Base-by-base conservation (phyloP, 1,284 basidiomycete genomes). In the Heliocybe sulcata region DNA sequence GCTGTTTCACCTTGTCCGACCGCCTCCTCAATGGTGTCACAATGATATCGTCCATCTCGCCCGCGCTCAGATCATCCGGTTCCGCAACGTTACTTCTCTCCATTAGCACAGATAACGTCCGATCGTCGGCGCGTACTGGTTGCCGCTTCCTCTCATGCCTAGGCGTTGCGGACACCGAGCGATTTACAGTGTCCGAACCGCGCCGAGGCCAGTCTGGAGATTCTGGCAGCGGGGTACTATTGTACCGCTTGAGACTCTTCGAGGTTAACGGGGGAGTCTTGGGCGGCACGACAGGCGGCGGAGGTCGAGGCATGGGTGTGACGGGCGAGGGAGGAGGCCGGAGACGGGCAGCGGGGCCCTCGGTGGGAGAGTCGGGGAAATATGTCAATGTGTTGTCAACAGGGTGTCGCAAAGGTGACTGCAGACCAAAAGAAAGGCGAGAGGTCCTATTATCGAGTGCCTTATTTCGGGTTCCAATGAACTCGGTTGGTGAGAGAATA, bases 41-140 rank as follows among this genome's bases (percentile, higher is more conserved):
- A 27, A 64, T 57, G 2, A 61, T 59, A 57, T 63, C 65, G 59
- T 57, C 57, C 48, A 61, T 63, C n/a, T 70, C 67, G 2, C 69
- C 67, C 54, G 63, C 68, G 52, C 67, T 59, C 23, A 70, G 56
- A 53, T 63, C 58, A 51, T 74, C 71, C 14, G 69, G 58, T 53
- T 69, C 72, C 19, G 69, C 66, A 48, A 70, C 60, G 58, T 69
- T 65, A 29, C 65, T 68, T 16, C 71, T 62, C 61, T 75, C 75
- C 23, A 73, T 68, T 11, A 76, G 64, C n/a, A 68, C 69, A 1
- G 72, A 72, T 25, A 77, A 64, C 42, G 71, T 65, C 54, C 70
- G 67, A 56, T 79, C 76, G 52, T 79, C 71, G 9, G 74, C 63
- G 48, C 73, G 65, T 25, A 77, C 65, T 9, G 71, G 72, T 12